A percentile compares a stretch with the other conserved stretches of the same genome.
Conservation (phyloP, 768 basidiomycete genomes). For the Termitomyces bulborhizus region DNA sequence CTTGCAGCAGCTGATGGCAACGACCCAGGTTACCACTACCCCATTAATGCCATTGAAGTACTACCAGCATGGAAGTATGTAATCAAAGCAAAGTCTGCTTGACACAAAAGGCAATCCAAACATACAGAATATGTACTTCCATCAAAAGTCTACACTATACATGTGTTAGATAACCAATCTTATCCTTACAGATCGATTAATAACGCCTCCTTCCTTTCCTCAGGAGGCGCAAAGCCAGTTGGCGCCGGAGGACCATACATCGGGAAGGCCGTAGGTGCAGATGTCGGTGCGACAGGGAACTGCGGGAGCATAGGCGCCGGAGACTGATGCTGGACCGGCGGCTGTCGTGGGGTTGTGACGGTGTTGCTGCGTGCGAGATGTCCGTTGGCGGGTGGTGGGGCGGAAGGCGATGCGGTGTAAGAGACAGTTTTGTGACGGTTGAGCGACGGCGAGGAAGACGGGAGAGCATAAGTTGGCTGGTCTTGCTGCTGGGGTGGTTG, state of each 20-base stretch:
- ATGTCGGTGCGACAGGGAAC: conserved; percentile 63
- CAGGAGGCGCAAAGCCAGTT: conserved; percentile 43
- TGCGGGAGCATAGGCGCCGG: conserved; percentile 37
- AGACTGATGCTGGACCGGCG: conserved; percentile 23
- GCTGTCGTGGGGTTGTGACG: conserved; percentile 19
- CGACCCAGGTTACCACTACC: not conserved
- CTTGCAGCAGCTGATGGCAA: not conserved
- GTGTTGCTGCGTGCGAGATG: conserved; percentile 29
- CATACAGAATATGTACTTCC: not conserved
- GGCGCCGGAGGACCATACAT: conserved; percentile 45
- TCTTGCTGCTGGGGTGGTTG: conserved; percentile 14
- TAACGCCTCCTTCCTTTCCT: conserved; percentile 60
- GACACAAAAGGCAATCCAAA: not conserved
- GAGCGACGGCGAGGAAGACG: conserved; percentile 15
- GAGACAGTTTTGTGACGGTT: conserved; percentile 29
- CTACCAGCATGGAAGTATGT: too few relatives aligned
- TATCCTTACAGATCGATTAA: conserved; percentile 43
- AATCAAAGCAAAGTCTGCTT: too few relatives aligned
- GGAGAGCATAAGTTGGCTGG: conserved; percentile 4
- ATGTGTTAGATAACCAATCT: not conserved
- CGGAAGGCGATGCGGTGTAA: conserved; percentile 19
- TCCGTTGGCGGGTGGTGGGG: conserved; percentile 13
- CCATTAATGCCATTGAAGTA: not conserved
- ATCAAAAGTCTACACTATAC: not conserved
- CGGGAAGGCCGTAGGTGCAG: conserved; percentile 46